Evolutionary conservation across 2,329 filamentous ascomycete genomes (phyloP), one percentile per base, ranked within the genome.

Genomic region (Cercospora citrullina): DNA sequence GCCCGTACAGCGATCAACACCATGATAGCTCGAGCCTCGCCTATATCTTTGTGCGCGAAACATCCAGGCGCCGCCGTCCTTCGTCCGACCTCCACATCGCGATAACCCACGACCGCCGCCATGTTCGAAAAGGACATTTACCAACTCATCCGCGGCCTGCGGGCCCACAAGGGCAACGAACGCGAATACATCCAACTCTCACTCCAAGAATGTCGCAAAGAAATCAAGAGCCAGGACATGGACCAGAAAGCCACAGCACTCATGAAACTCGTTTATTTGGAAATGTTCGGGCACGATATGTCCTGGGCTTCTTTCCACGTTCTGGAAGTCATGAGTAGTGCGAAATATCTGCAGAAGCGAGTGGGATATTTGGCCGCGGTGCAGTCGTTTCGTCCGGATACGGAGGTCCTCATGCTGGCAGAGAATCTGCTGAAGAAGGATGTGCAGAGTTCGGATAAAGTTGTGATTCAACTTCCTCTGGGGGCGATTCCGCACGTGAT

Each of bases 111-210:
- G 1, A n/a, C 23, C 39, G 63, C 33, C 64, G 69, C 12, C 71
- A 98, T 94, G 95, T 99, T 99, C 83, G 95, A 99, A 81, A 99
- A 99, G 83, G 97, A 95, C 51, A 88, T 99, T 21, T 97, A 97
- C 82, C 94, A 98, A 88, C 94, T 99, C 85, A 99, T 99, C 76
- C 89, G 94, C 81, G 95, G 95, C 76, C 85, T 99, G 78, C 90
- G 95, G 73, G 95, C 94, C 79, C 94, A 98, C 84, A 97, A 97
- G 81, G 94, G 94, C 75, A 91, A 90, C 77, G 95, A 99, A 83
- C 91, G 91, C 79, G 93, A 96, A 78, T 99, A 98, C 80, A 96
- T 99, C 68, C 91, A 96, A 78, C 90, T 92, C 80, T 93, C 90
- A 77, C 83, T 98, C 78, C 94, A 93, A 84, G 95, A 99, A 91